These are phyloP conservation scores for Camellia lanceoleosa DNA, from an alignment of 148 eudicot species.

Conservation along the genomic window DNA sequence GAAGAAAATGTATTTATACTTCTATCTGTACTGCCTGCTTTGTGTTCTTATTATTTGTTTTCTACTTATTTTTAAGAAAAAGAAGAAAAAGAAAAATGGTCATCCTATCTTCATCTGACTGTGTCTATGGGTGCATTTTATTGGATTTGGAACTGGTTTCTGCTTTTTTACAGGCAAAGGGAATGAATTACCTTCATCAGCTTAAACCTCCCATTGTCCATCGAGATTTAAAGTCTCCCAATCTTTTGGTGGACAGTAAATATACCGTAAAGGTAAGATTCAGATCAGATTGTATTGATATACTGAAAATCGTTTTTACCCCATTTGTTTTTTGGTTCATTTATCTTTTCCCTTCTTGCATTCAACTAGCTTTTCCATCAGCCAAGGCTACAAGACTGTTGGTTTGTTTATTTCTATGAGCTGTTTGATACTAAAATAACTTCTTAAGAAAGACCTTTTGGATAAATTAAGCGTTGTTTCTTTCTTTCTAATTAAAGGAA, in stretches of 20 bases:
- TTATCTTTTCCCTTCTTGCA: neutral
- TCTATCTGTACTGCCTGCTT: neutral
- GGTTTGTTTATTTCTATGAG: neutral
- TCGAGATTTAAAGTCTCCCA: constrained; percentile 45
- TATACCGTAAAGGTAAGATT: constrained; percentile 45
- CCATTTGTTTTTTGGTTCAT: neutral
- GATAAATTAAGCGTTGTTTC: neutral
- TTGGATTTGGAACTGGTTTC: constrained; percentile 12
- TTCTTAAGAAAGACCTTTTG: neutral
- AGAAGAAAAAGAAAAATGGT: neutral
- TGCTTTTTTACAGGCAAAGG: constrained; percentile 44
- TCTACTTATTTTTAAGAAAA: neutral
- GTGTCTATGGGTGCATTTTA: neutral
- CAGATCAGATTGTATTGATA: neutral
- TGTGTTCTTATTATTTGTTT: neutral
- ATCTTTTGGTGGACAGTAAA: constrained; percentile 45
- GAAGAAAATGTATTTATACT: neutral
- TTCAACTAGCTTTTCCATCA: neutral
- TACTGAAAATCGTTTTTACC: neutral
- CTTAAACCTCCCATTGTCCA: constrained; percentile 39
- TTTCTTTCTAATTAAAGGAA: neutral
- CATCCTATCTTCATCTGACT: neutral
- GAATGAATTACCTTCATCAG: constrained; percentile 39
- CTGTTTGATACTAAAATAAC: neutral
- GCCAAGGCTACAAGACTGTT: neutral